A percentile compares a stretch with the other conserved stretches of the same genome.
These are phyloP conservation scores for Hydrangea macrophylla DNA, from an alignment of 148 eudicot species.

Conservation along the genomic window DNA sequence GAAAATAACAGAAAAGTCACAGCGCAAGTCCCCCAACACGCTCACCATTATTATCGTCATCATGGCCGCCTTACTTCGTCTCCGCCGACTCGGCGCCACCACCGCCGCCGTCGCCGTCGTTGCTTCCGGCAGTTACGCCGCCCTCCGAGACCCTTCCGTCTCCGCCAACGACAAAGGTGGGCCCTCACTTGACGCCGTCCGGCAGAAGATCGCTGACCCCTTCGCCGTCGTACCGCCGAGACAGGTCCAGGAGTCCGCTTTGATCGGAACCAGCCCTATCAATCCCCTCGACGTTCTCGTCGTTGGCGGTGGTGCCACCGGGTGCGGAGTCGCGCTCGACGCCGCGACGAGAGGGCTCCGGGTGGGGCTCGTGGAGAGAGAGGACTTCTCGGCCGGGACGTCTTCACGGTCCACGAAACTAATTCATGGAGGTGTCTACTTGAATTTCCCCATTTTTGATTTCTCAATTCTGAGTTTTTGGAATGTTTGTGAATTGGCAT, in stretches of 20 bases:
- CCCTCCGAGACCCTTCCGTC: constrained; percentile 31
- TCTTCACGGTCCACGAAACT: constrained; percentile 91
- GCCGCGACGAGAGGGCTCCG: constrained; percentile 83
- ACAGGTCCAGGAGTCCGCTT: constrained; percentile 40
- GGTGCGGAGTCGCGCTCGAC: constrained; percentile 86
- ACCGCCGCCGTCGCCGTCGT: constrained; percentile 31
- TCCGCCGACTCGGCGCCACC: constrained; percentile 44
- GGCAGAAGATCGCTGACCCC: constrained; percentile 50
- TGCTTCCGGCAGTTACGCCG: constrained; percentile 32
- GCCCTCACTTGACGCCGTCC: constrained; percentile 32
- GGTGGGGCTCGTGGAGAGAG: constrained; percentile 88
- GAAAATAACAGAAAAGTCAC: background rate
- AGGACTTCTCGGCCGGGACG: constrained; percentile 91
- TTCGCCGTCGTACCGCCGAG: constrained; percentile 58
- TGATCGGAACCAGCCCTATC: constrained; percentile 42
- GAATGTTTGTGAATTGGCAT: background rate
- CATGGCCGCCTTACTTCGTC: constrained; percentile 50
- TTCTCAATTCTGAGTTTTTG: background rate
- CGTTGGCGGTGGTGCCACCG: constrained; percentile 91
- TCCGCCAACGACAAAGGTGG: constrained; percentile 38
- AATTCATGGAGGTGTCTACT: constrained; percentile 79
- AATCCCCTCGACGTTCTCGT: constrained; percentile 79
- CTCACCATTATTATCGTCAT: background rate
- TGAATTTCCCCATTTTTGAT: background rate
- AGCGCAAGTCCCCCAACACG: background rate